Percentiles rank a stretch among this genome's conserved stretches.
Conservation (phyloP, 108 stramenopile genomes). For the Nitzschia sp. region DNA sequence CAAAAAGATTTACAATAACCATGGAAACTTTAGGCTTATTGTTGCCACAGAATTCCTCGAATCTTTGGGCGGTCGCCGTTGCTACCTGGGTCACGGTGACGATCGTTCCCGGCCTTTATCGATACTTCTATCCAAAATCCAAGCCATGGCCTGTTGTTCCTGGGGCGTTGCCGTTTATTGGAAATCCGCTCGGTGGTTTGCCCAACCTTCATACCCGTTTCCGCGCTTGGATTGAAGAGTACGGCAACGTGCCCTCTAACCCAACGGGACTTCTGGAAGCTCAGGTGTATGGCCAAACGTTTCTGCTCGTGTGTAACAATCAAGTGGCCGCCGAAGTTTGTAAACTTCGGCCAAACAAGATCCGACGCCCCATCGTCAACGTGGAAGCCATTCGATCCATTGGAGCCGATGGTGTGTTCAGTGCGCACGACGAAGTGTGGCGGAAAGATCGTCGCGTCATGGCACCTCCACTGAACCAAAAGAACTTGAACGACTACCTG, state of each 20-base stretch:
- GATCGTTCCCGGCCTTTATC: background rate
- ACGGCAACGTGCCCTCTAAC: slow-evolving; percentile 6
- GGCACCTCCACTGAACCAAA: slow-evolving; percentile 27
- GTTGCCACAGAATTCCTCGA: too few relatives aligned
- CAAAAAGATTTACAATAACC: too few relatives aligned
- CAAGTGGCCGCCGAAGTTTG: slow-evolving; percentile 13
- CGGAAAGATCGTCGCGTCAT: slow-evolving; percentile 27
- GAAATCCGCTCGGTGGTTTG: slow-evolving; percentile 5
- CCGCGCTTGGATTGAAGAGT: slow-evolving; percentile 19
- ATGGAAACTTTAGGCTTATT: too few relatives aligned
- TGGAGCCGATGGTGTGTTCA: slow-evolving; percentile 26
- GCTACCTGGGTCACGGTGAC: background rate
- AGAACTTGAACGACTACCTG: slow-evolving; percentile 24
- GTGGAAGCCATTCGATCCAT: background rate
- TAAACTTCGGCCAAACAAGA: slow-evolving; percentile 8
- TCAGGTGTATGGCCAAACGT: slow-evolving; percentile 6
- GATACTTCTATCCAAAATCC: background rate
- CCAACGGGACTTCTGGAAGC: slow-evolving; percentile 20
- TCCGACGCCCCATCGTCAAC: background rate
- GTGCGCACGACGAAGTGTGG: slow-evolving; percentile 33
- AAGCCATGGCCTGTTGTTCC: slow-evolving; percentile 9
- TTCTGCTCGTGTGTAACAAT: slow-evolving; percentile 21
- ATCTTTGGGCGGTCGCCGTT: background rate
- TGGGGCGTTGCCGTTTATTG: background rate
- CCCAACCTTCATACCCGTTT: background rate